phyloP scores from a whole-genome alignment of 805 yeast genomes.

The Candida michaelii region DNA sequence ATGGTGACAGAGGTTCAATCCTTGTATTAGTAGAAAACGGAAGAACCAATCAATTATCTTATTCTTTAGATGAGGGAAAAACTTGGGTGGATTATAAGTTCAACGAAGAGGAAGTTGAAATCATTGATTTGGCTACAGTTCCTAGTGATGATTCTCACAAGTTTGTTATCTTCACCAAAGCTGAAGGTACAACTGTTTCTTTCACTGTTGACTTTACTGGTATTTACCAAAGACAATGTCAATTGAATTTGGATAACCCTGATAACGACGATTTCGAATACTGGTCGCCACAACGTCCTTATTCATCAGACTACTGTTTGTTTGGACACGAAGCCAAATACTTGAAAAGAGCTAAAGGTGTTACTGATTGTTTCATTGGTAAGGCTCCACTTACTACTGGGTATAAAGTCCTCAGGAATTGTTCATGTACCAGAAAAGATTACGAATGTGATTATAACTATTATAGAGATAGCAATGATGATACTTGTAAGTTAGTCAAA shows the following conservation, averaged over 20 bases:
- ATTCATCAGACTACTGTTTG: slow-evolving; percentile 34
- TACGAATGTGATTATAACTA: slow-evolving; percentile 94
- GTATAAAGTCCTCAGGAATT: slow-evolving; percentile 57
- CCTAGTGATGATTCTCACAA: slow-evolving; percentile 88
- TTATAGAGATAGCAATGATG: slow-evolving; percentile 59
- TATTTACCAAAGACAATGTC: slow-evolving; percentile 39
- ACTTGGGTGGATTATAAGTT: slow-evolving; percentile 72
- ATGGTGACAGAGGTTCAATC: slow-evolving; percentile 91
- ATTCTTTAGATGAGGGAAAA: slow-evolving; percentile 77
- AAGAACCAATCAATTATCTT: slow-evolving; percentile 59
- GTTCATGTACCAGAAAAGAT: slow-evolving; percentile 83
- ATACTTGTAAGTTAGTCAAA: slow-evolving; percentile 80
- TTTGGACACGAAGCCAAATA: slow-evolving; percentile 45
- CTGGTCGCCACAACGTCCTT: slow-evolving; percentile 43
- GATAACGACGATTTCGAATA: slow-evolving; percentile 41
- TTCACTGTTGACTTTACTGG: slow-evolving; percentile 38
- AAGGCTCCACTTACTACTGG: slow-evolving; percentile 59
- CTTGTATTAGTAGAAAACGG: slow-evolving; percentile 66
- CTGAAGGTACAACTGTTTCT: slow-evolving; percentile 44
- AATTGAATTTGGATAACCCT: slow-evolving; percentile 42
- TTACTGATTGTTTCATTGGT: slow-evolving; percentile 67
- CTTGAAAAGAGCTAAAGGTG: slow-evolving; percentile 44
- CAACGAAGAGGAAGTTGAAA: slow-evolving; percentile 50
- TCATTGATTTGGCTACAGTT: slow-evolving; percentile 80
- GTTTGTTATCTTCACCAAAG: slow-evolving; percentile 64